Evolutionary conservation across 2,329 filamentous ascomycete species (phyloP), one percentile per base, ranked within the genome.

Genomic region (Epichloe typhina): DNA sequence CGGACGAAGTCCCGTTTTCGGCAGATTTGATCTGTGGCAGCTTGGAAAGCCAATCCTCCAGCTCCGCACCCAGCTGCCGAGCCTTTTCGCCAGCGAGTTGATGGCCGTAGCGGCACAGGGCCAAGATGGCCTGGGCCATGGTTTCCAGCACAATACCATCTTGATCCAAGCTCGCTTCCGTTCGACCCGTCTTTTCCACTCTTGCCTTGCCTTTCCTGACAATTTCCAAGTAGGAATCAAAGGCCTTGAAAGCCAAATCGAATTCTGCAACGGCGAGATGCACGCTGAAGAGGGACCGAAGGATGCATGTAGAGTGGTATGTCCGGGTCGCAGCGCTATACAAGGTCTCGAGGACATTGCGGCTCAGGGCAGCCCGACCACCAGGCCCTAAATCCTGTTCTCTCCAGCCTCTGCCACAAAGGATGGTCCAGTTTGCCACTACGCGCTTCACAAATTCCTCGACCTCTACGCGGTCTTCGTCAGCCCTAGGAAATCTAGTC

Each of bases 271-370:
- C 74, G 2, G 88, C 80, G 17, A 91, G 74, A 64, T 98, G 93
- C 2, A 95, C 84, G 11, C 82, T 84, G 63, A 97, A 97, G 0
- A 98, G 74, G 59, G 90, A 80, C 52, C 91, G 79, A 33, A 98
- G 71, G 54, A 97, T 86, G 9, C 88, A 73, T 1, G 91, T 95
- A 1, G 93, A 98, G 67, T 98, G 93, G 62, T 93, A 98, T 0
- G 90, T 95, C 66, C 93, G 95, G 9, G 86, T 88, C 7, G 91
- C 88, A 21, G 90, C 88, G 39, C 85, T 84, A 66, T 97, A 98
- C 6, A 98, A 74, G 31, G 89, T 86, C 65, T 93, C 90, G 40
- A 98, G 76, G 35, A 94, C 82, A 47, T 82, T 82, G 50, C 84
- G 81, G 55, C 86, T 86, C 17, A 91, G 71, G 21, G 76, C 80